phyloP scores from a whole-genome alignment of 2,329 filamentous ascomycete species.

The Penicillium sp. region DNA sequence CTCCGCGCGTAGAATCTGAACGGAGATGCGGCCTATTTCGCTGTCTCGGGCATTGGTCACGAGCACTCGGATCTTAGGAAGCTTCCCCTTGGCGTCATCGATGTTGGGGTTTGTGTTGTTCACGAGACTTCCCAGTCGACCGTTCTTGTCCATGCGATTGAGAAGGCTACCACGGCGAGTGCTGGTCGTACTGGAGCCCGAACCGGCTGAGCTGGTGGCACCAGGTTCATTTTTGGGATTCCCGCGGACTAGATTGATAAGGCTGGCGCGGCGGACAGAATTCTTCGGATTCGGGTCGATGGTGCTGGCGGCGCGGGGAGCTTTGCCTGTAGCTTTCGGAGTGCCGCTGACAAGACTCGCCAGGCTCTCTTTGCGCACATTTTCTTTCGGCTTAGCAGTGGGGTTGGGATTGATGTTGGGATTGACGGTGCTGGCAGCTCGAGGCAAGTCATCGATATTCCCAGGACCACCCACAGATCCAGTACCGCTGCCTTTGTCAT shows the following conservation, averaged over 20 bases:
- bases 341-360: constrained; percentile 5
- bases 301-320: not conserved
- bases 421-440: not conserved
- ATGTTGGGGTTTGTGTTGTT: not conserved
- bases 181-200: not conserved
- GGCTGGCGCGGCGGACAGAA: constrained; percentile 6
- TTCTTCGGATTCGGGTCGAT: not conserved
- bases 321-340: not conserved
- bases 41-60: constrained; percentile 41
- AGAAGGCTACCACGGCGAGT: not conserved
- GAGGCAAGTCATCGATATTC: constrained; percentile 1
- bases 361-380: constrained; percentile 4
- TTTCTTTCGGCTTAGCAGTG: not conserved
- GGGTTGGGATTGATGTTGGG: not conserved
- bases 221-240: constrained; percentile 2
- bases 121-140: not conserved
- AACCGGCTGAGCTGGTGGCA: not conserved
- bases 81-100: constrained; percentile 10
- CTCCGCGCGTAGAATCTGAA: constrained; percentile 40
- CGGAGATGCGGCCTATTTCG: constrained; percentile 39
- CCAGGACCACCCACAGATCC: not conserved
- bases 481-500: not conserved
- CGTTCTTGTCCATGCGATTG: constrained; percentile 6
- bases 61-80: constrained; percentile 33
- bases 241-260: constrained; percentile 2